Base-by-base conservation (phyloP, 768 basidiomycete genomes). In the Boletus pseudopeckii region DNA sequence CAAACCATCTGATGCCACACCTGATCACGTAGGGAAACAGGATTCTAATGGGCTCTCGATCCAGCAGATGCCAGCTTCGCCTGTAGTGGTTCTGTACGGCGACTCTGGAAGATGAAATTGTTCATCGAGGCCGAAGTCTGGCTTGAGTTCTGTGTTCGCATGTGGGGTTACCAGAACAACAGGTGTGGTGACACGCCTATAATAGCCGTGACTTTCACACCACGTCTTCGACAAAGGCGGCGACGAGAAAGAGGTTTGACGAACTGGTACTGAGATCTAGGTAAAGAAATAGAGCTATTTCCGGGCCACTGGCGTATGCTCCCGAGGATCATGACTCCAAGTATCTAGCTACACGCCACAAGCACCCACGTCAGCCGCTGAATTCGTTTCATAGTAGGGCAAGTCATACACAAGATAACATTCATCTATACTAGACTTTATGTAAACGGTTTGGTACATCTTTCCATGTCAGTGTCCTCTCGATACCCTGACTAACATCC, bases 11-110 rank as follows among this genome's bases (percentile, higher is more conserved):
- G 50, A 58, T 20, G 17, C 4, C 15, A 22, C 5, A 5, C 10
- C 1, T 8, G 28, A 43, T 8, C 17, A 60, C 58, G 55, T 52
- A 4, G 53, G 80, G 18, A 81, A 82, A 64, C 79, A 81, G 52
- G 81, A 82, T 53, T 80, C 78, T 24, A 80, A 77, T 60, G 80
- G 80, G 5, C 81, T 82, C 62, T 79, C 79, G 5, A 81, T 82
- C 54, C 76, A 77, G 55, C 75, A 79, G 47, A 81, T 82, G 80
- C 81, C 80, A 2, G 80, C 82, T 7, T 82, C 80, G 78, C 80
- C 39, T 26, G 79, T 74, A 10, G 26, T 18, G 56, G 13, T 33
- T 17, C 13, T 18, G 15, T 37, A 6, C 81, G 78, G 79, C 64
- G 81, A 42, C 70, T 81, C 15, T 81, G 24, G 24, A 26, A 26